Base-by-base conservation (phyloP, 2,329 filamentous ascomycete genomes). In the Cladorrhinum sp. region DNA sequence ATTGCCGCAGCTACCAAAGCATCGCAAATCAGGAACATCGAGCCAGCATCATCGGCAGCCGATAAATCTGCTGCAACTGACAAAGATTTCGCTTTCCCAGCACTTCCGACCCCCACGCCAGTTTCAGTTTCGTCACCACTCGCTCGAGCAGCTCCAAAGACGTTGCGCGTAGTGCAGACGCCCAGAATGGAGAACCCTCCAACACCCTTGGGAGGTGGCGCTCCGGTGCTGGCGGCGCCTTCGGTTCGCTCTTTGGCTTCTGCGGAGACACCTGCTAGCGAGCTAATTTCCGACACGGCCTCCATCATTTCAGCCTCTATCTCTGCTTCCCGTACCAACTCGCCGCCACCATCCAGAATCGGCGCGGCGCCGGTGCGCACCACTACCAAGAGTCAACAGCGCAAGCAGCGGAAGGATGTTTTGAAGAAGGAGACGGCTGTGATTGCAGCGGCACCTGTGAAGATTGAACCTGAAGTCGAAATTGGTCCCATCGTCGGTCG, bases 341-440 rank as follows among this genome's bases (percentile, higher is more conserved):
- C 90, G 3, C 90, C 90, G 2, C 88, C 87, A 7, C 83, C 83
- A 28, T 77, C 79, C 2, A 88, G 82, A 67, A 78, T 92, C 53
- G 89, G 90, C 3, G 85, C 86, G 52, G 88, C 89, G 3, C 86
- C 88, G 14, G 79, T 90, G 2, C 82, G 89, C 62, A 77, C 79
- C 21, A 90, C 88, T 51, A 92, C 90, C 8, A 93, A 92, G 77
- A 92, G 87, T 68, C 88, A 91, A 71, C 84, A 89, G 71, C 89
- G 89, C 71, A 94, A 93, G 73, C 85, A 90, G 69, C 85, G 87
- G 64, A 88, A 87, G 71, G 87, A 89, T 64, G 83, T 82, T 18
- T 77, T 85, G 62, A 89, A 86, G 69, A 85, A 87, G 68, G 86
- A 89, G 59, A 82, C 81, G 2, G 81, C 79, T 18, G 72, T 80